A percentile compares a stretch with the other conserved stretches of the same genome.
phyloP scores from a whole-genome alignment of 2,329 filamentous ascomycete genomes.

The Penicillium polonicum region DNA sequence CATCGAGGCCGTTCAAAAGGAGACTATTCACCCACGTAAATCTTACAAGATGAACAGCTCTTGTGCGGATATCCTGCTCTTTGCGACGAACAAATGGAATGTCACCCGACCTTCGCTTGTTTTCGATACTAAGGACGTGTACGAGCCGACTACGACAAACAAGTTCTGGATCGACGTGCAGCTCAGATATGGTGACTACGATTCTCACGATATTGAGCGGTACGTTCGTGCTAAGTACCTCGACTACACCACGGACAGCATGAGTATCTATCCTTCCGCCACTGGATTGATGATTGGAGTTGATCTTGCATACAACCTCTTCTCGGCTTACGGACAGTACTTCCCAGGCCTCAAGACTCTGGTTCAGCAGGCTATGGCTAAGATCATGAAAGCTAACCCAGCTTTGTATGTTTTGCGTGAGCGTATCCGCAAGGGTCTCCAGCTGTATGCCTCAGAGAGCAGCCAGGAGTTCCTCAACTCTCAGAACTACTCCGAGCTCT shows the following conservation, averaged over 20 bases:
- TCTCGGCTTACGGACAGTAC: conserved; percentile 97
- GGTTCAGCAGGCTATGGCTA: conserved; percentile 97
- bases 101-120: conserved; percentile 89
- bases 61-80: conserved; percentile 93
- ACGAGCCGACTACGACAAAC: conserved; percentile 91
- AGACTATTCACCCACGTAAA: conserved; percentile 98
- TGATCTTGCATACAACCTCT: conserved; percentile 95
- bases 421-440: conserved; percentile 96
- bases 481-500: conserved; percentile 97
- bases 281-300: conserved; percentile 98
- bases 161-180: conserved; percentile 99
- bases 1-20: conserved; percentile 97
- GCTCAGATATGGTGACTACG: conserved; percentile 94
- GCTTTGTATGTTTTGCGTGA: conserved; percentile 94
- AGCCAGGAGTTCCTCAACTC: conserved; percentile 99
- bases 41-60: conserved; percentile 99
- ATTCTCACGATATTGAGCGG: conserved; percentile 97
- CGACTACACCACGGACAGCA: conserved; percentile 97
- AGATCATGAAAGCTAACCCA: conserved; percentile 99
- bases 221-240: conserved; percentile 98
- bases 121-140: conserved; percentile 94
- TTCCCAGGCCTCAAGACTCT: conserved; percentile 96
- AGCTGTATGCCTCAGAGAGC: conserved; percentile 96
- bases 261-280: conserved; percentile 96
- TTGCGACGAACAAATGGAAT: conserved; percentile 98